Conservation (phyloP, 176 grass and related monocot genomes). For the Puccinellia tenuiflora region DNA sequence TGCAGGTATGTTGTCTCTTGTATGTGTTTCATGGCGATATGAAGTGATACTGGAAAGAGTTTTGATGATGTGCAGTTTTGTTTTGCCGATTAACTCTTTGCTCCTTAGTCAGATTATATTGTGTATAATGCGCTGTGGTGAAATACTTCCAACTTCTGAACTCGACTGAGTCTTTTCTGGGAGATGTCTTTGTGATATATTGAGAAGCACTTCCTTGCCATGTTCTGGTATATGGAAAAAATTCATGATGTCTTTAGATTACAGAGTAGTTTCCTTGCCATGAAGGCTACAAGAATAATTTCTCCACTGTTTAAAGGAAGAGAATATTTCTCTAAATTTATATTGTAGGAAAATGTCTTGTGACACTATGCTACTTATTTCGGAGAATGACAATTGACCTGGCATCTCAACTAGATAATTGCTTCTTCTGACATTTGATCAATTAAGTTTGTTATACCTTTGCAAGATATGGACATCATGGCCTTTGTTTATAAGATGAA, state of each 20-base stretch:
- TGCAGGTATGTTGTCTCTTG: not conserved
- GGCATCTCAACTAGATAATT: not conserved
- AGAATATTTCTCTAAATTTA: not conserved
- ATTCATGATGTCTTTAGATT: not conserved
- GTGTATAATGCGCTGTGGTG: not conserved
- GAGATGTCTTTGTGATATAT: not conserved
- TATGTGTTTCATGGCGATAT: not conserved
- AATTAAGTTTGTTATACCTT: not conserved
- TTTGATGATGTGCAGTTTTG: not conserved
- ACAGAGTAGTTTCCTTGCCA: not conserved
- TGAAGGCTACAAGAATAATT: not conserved
- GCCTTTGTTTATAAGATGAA: not conserved
- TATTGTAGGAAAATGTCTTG: not conserved
- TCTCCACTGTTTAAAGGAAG: not conserved
- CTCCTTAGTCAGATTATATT: not conserved
- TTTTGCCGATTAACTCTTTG: not conserved
- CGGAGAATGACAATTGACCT: not conserved
- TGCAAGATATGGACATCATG: not conserved
- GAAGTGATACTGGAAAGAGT: not conserved
- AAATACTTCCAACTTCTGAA: slow-evolving; percentile 5
- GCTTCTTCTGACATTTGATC: not conserved
- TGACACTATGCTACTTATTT: not conserved
- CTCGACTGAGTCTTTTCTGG: not conserved
- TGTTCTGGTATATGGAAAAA: not conserved
- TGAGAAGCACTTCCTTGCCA: not conserved